phyloP scores from a whole-genome alignment of 257 asterid genomes.

The Gentiana straminea region DNA sequence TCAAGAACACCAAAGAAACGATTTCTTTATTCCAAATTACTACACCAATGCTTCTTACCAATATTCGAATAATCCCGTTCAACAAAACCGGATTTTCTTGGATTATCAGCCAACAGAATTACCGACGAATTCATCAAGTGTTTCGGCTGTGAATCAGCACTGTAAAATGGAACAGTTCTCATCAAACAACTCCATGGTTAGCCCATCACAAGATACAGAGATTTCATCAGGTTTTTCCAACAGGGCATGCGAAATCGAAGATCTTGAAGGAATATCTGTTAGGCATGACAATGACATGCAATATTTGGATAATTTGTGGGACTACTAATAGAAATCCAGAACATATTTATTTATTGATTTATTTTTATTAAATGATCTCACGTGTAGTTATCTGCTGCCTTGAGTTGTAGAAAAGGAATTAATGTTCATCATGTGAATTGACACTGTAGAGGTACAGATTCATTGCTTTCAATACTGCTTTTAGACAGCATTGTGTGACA shows the following conservation, averaged over 20 bases:
- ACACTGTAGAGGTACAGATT: conserved; percentile 17
- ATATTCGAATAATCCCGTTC: conserved; percentile 8
- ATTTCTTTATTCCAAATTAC: neutral
- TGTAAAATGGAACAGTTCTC: conserved; percentile 40
- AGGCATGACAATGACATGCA: conserved; percentile 31
- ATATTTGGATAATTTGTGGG: conserved; percentile 21
- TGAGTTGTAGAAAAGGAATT: neutral
- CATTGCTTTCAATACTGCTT: neutral
- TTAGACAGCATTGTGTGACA: conserved; percentile 1
- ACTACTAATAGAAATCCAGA: conserved; percentile 6
- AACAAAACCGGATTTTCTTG: neutral
- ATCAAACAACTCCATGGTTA: conserved; percentile 37
- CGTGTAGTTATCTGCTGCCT: neutral
- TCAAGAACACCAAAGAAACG: neutral
- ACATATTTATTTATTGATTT: neutral
- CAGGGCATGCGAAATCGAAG: conserved; percentile 25
- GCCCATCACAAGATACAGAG: conserved; percentile 37
- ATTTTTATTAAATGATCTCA: neutral
- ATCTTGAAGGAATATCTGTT: conserved; percentile 22
- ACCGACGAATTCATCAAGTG: conserved; percentile 1
- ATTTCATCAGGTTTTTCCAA: conserved; percentile 24
- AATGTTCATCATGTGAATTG: conserved; percentile 5
- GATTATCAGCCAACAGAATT: conserved; percentile 6
- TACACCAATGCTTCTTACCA: conserved; percentile 4
- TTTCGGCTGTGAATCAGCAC: conserved; percentile 6